phyloP scores from a whole-genome alignment of 1,284 basidiomycete species.

The Sparassis latifolia region DNA sequence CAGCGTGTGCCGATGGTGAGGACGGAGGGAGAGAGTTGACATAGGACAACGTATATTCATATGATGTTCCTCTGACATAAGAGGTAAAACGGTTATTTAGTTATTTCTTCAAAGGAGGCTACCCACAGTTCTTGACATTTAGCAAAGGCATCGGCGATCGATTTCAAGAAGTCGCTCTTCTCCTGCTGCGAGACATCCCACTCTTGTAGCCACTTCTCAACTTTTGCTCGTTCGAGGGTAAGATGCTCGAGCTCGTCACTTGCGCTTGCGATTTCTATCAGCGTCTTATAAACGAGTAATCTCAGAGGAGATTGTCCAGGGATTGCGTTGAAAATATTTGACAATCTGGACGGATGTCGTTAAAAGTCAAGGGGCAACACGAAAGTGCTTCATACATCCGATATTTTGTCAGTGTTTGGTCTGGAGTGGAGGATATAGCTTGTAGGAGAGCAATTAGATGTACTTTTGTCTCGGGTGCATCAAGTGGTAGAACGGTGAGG shows the following conservation, averaged over 20 bases:
- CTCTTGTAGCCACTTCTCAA: constrained; percentile 72
- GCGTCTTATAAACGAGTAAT: constrained; percentile 56
- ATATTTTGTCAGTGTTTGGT: constrained; percentile 54
- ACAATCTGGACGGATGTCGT: constrained; percentile 48
- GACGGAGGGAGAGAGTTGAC: constrained; percentile 52
- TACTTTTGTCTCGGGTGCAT: constrained; percentile 47
- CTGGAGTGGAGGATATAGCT: constrained; percentile 48
- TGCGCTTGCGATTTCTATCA: constrained; percentile 60
- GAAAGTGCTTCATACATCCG: constrained; percentile 46
- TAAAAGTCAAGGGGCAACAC: not conserved
- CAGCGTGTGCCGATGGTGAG: constrained; percentile 41
- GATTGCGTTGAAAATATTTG: constrained; percentile 83
- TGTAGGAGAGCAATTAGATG: constrained; percentile 45
- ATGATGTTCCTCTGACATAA: constrained; percentile 45
- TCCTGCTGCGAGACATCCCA: constrained; percentile 69
- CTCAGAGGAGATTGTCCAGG: constrained; percentile 67
- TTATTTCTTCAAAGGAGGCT: not conserved
- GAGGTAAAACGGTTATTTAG: not conserved
- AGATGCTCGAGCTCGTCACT: constrained; percentile 69
- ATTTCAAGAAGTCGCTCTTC: constrained; percentile 66
- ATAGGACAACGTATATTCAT: constrained; percentile 58
- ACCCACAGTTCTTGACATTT: constrained; percentile 54
- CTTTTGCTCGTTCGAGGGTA: constrained; percentile 52
- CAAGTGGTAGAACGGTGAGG: constrained; percentile 47
- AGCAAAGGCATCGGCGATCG: constrained; percentile 58